Conservation (phyloP, 441 rosid species). For the Euphorbia schlechtendalii region DNA sequence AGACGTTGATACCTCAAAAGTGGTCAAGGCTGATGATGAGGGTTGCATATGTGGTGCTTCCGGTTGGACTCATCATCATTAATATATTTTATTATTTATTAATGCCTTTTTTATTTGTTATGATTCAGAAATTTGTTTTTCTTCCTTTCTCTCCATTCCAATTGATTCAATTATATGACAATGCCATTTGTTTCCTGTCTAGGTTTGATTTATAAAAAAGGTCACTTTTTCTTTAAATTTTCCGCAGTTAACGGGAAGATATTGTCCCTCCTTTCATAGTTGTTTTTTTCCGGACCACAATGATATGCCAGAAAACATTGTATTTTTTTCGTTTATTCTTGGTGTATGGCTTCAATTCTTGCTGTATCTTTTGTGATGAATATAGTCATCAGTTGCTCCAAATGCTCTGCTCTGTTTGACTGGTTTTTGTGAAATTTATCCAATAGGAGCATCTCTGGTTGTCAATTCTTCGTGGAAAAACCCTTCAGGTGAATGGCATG, state of each 20-base stretch:
- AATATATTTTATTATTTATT: not conserved
- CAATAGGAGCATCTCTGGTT: conserved; percentile 56
- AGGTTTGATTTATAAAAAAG: not conserved
- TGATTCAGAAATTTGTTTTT: not conserved
- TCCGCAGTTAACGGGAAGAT: not conserved
- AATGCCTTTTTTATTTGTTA: not conserved
- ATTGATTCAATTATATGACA: not conserved
- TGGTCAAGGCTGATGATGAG: conserved; percentile 71
- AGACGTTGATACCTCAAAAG: conserved; percentile 87
- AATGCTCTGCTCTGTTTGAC: conserved; percentile 6
- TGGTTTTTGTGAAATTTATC: conserved; percentile 3
- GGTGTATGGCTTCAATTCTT: not conserved
- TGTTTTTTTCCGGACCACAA: not conserved
- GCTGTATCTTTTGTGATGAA: not conserved
- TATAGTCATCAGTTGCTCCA: not conserved
- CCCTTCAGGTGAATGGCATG: conserved; percentile 93
- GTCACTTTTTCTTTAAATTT: not conserved
- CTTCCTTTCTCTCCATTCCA: not conserved
- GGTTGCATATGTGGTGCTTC: conserved; percentile 80
- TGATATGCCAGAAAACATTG: not conserved
- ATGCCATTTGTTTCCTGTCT: not conserved
- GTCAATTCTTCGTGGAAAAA: conserved; percentile 90
- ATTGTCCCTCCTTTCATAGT: not conserved
- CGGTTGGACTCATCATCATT: conserved; percentile 40
- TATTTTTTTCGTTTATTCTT: not conserved